phyloP scores from a whole-genome alignment of 495 filamentous ascomycete species.

The Corynascus novoguineensis region DNA sequence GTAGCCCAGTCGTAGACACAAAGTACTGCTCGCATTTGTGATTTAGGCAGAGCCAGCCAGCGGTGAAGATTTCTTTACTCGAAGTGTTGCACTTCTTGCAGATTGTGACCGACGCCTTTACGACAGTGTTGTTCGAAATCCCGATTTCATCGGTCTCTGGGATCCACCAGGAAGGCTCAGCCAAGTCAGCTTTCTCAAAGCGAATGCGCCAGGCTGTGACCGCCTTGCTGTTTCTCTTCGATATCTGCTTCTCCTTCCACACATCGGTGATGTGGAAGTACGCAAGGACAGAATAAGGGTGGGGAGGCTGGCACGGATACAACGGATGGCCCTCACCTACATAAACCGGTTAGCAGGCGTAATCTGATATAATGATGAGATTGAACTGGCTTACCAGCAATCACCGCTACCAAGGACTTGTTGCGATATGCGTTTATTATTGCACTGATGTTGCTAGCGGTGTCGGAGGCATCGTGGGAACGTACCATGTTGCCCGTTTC shows the following conservation, averaged over 20 bases:
- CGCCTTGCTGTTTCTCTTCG: constrained; percentile 17
- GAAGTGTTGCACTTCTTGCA: constrained; percentile 24
- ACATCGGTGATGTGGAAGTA: constrained; percentile 67
- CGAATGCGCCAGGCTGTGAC: constrained; percentile 53
- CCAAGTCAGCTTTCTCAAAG: constrained; percentile 63
- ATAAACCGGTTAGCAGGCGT: constrained; percentile 12
- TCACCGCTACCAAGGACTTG: constrained; percentile 47
- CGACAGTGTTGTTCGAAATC: neutral
- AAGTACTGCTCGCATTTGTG: constrained; percentile 55
- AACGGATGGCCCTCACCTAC: constrained; percentile 49
- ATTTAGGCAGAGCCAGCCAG: constrained; percentile 69
- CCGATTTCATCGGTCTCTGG: neutral
- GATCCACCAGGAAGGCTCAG: constrained; percentile 63
- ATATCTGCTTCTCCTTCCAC: constrained; percentile 57
- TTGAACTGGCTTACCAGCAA: constrained; percentile 50
- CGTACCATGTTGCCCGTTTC: constrained; percentile 39
- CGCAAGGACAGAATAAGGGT: constrained; percentile 66
- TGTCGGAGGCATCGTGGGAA: constrained; percentile 38
- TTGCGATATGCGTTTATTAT: constrained; percentile 34
- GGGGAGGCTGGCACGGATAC: constrained; percentile 50
- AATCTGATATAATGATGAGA: neutral
- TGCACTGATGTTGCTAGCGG: constrained; percentile 26
- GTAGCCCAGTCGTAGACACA: constrained; percentile 29
- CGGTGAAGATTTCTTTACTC: constrained; percentile 37
- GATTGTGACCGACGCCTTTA: constrained; percentile 11